Conservation (phyloP, 2,329 filamentous ascomycete genomes). For the Ceratocystis cacaofunesta region DNA sequence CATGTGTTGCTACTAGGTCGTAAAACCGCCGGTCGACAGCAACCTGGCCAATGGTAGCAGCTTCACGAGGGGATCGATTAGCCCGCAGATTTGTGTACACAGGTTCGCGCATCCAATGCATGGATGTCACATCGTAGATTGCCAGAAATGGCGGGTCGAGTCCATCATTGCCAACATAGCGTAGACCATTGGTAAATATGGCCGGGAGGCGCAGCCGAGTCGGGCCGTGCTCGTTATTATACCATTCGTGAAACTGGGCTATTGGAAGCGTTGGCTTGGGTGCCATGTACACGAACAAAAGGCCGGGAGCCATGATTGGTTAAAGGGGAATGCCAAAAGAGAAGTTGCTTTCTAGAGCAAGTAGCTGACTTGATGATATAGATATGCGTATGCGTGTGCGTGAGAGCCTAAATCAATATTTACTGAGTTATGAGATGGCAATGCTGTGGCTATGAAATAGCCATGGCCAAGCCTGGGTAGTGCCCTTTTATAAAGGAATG, state of each 20-base stretch:
- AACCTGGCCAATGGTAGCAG: conserved; percentile 38
- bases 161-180: conserved; percentile 50
- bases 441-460: not conserved
- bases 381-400: not conserved
- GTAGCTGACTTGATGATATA: no score
- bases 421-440: not conserved
- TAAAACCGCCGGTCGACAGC: conserved; percentile 58
- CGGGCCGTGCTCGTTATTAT: conserved; percentile 85
- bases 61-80: conserved; percentile 39
- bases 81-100: conserved; percentile 54
- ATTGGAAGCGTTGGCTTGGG: conserved; percentile 50
- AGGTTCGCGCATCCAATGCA: conserved; percentile 53
- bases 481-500: not conserved
- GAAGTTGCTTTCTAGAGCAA: not conserved
- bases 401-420: not conserved
- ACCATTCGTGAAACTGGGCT: conserved; percentile 76
- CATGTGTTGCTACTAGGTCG: conserved; percentile 45
- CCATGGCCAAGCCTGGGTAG: not conserved
- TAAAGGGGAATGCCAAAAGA: not conserved
- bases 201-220: conserved; percentile 61
- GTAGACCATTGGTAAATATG: conserved; percentile 61
- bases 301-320: conserved; percentile 35
- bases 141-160: conserved; percentile 54
- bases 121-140: conserved; percentile 65
- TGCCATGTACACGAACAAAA: conserved; percentile 79